These are phyloP conservation scores for Aspergillus aculeatus DNA, from an alignment of 2,329 filamentous ascomycete species.

Conservation along the genomic window DNA sequence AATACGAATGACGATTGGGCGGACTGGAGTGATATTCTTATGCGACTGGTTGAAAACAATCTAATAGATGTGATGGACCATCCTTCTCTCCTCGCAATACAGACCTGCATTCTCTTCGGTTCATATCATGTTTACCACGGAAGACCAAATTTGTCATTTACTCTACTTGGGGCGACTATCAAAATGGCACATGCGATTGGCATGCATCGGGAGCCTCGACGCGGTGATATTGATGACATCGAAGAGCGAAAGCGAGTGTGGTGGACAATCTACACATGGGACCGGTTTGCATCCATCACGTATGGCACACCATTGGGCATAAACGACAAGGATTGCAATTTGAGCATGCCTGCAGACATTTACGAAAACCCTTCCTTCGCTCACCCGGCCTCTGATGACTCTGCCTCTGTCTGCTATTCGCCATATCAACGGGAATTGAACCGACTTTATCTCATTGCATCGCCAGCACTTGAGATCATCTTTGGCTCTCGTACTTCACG, in stretches of 20 bases:
- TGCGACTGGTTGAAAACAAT: constrained; percentile 31
- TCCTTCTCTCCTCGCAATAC: constrained; percentile 38
- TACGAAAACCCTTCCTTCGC: constrained; percentile 33
- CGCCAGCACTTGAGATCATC: constrained; percentile 22
- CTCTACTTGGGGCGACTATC: constrained; percentile 40
- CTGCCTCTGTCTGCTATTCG: constrained; percentile 20
- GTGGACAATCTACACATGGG: constrained; percentile 48
- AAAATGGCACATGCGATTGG: constrained; percentile 37
- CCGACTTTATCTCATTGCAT: constrained; percentile 25
- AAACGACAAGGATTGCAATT: constrained; percentile 42
- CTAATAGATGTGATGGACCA: constrained; percentile 45
- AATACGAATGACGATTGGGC: constrained; percentile 14
- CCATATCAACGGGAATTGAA: constrained; percentile 27
- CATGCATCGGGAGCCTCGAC: constrained; percentile 30
- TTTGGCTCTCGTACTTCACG: constrained; percentile 26
- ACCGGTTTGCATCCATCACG: constrained; percentile 42
- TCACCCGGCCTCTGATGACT: neutral
- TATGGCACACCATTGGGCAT: constrained; percentile 45
- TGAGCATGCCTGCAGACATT: constrained; percentile 35
- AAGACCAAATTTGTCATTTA: constrained; percentile 41
- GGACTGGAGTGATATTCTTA: constrained; percentile 16
- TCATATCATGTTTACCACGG: constrained; percentile 46
- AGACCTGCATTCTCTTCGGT: constrained; percentile 42
- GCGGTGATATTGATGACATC: constrained; percentile 22
- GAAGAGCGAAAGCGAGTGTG: constrained; percentile 43